Base-by-base conservation (phyloP, 1,139 yeast species). In the Pichia sp. region DNA sequence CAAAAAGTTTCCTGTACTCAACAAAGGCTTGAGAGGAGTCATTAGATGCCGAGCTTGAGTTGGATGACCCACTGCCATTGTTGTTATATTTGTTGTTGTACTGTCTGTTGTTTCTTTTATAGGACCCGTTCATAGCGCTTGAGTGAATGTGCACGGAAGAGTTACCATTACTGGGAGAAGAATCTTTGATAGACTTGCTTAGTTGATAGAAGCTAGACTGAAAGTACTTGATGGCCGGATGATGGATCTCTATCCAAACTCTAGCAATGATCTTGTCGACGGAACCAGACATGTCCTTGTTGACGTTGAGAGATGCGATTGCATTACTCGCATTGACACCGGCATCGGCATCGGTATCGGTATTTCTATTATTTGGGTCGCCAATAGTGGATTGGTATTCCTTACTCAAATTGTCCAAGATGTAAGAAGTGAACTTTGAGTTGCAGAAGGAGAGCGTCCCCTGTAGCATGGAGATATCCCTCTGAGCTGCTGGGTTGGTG, bases 171-270 rank as follows among this genome's bases (percentile, higher is more conserved):
- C n/a, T n/a, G n/a, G n/a, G n/a, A n/a, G n/a, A n/a, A n/a, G n/a
- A n/a, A n/a, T n/a, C n/a, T n/a, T n/a, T n/a, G 7, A 22, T 11
- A 14, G 37, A 25, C 19, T 33, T 33, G 21, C 19, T 42, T 19
- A 63, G 46, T 3, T 48, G 49, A 6, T 60, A 59, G 49, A 70
- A 74, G 33, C 61, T 67, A 10, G 51, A 46, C 46, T 68, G 72
- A 45, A 64, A 77, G 51, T 67, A 69, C 45, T 76, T 77, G 42
- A 78, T 66, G 1, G 74, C 67, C 1, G 85, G 85, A 47, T 77
- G 76, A 48, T 77, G 81, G 48, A 79, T 68, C 13, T 74, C 72
- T 19, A 63, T 52, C 87, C 87, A 80, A 16, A 76, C 53, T 6
- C 55, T 47, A 32, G 74, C 79, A 18, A 78, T 55, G 18, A 55